phyloP scores from a whole-genome alignment of 108 stramenopile genomes.

The Nitzschia sp. region DNA sequence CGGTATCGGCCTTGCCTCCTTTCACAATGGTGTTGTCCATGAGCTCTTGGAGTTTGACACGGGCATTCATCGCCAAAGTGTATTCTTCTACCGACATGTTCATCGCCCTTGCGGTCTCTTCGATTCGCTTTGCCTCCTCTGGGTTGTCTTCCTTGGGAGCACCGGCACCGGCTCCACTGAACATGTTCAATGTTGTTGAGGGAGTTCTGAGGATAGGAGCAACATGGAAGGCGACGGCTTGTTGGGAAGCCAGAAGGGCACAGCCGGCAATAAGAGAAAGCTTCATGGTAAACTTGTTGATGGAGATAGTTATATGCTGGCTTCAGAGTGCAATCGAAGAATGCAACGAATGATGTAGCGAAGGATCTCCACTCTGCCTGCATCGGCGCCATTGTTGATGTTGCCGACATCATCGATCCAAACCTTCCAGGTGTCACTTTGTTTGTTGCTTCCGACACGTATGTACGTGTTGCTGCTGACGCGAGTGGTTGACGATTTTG shows the following conservation, averaged over 20 bases:
- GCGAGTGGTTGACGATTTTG: no score
- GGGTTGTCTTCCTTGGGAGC: slow-evolving; percentile 72
- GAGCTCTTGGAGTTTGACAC: slow-evolving; percentile 46
- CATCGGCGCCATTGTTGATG: no score
- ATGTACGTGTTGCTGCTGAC: no score
- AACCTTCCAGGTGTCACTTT: no score
- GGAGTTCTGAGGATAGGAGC: neutral
- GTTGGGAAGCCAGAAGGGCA: slow-evolving; percentile 8
- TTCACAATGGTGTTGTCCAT: slow-evolving; percentile 56
- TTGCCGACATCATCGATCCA: no score
- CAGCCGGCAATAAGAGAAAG: slow-evolving; percentile 10
- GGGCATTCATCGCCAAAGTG: slow-evolving; percentile 73
- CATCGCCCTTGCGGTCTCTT: slow-evolving; percentile 78
- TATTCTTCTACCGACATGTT: slow-evolving; percentile 86
- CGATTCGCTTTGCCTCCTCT: slow-evolving; percentile 65
- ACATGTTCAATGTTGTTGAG: slow-evolving; percentile 54
- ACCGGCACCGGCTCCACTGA: slow-evolving; percentile 70
- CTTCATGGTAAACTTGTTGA: slow-evolving; percentile 29
- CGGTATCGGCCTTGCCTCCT: slow-evolving; percentile 55
- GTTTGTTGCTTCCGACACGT: no score
- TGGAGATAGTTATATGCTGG: neutral
- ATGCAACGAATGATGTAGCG: no score
- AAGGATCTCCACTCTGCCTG: no score
- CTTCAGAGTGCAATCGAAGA: neutral
- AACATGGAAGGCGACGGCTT: slow-evolving; percentile 11